Base-by-base conservation (phyloP, 192 early-diverging fungal genomes). In the Jimgerdemannia flammicorona region DNA sequence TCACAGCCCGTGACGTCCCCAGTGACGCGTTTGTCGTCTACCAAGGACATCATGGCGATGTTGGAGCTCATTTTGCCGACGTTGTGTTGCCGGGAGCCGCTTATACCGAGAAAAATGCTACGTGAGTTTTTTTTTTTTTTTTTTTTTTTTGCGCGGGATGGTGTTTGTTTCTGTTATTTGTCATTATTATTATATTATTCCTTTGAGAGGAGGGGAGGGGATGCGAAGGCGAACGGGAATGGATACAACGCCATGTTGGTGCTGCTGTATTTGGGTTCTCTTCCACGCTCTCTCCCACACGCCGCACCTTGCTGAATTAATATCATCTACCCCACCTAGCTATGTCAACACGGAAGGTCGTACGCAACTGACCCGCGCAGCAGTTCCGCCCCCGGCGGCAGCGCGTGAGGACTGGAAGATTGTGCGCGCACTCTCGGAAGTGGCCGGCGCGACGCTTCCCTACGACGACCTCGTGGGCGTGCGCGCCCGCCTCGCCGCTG, bases 361-460 rank as follows among this genome's bases (percentile, higher is more conserved):
- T 44, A 84, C 95, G 63, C 98, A 99, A 82, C 84, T 89, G 65
- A 97, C 98, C 18, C 94, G 97, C 67, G 94, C 95, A 42, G 95
- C 97, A 10, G 97, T 99, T 20, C 88, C 90, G 63, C 92, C 93
- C 72, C 95, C 96, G 7, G 92, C 87, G 19, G 93, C 90, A 44
- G 94, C 98, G 8, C 95, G 98, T 70, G 97, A 98, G 75, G 98
- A 99, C 88, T 99, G 98, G 98, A 98, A 97, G 91, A 97, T 99
- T 71, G 87, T 99, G 66, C 95, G 98, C 64, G 98, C 98, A 3
- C 83, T 99, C 43, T 96, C 96, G 3, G 96, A 99, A 83, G 86
- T 95, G n/a, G 86, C 91, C 43, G 96, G 95, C 1, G 83, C 90
- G 17, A 82, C 93, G 4, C 84, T 99, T 43, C 92, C 96, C 29